phyloP scores from a whole-genome alignment of 345 rosid genomes.

The Gossypium arboreum region DNA sequence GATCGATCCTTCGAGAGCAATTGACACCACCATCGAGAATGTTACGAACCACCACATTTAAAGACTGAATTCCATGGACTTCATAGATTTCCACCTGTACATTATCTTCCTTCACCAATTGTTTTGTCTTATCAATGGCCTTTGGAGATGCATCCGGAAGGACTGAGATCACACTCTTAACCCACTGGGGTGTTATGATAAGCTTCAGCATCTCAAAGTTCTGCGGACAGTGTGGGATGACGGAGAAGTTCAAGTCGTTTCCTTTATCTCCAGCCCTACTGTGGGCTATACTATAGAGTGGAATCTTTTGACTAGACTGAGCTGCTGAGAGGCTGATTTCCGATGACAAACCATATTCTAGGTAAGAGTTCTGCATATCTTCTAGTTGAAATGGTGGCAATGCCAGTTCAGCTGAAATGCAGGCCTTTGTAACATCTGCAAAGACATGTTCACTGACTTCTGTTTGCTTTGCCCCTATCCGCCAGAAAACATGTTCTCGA shows the following conservation, averaged over 20 bases:
- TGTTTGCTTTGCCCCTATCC: slow-evolving; percentile 37
- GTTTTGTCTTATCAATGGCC: slow-evolving; percentile 34
- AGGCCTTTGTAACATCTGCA: slow-evolving; percentile 20
- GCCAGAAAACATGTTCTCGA: slow-evolving; percentile 68
- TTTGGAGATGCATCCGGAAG: slow-evolving; percentile 47
- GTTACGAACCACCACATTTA: slow-evolving; percentile 73
- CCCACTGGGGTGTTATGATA: slow-evolving; percentile 68
- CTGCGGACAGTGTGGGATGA: slow-evolving; percentile 62
- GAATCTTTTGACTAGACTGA: slow-evolving; percentile 50
- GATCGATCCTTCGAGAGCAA: slow-evolving; percentile 86
- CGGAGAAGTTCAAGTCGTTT: slow-evolving; percentile 73
- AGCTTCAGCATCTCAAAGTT: slow-evolving; percentile 60
- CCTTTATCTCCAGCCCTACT: slow-evolving; percentile 88
- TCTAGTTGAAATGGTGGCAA: slow-evolving; percentile 10
- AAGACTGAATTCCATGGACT: slow-evolving; percentile 58
- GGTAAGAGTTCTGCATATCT: slow-evolving; percentile 12
- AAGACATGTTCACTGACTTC: slow-evolving; percentile 12
- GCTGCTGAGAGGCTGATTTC: slow-evolving; percentile 39
- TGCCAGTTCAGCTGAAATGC: slow-evolving; percentile 20
- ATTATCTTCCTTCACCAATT: slow-evolving; percentile 37
- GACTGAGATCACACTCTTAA: slow-evolving; percentile 52
- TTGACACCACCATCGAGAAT: slow-evolving; percentile 87
- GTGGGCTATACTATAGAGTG: slow-evolving; percentile 67
- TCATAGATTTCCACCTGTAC: slow-evolving; percentile 71
- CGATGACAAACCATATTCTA: slow-evolving; percentile 1